A percentile compares a stretch with the other conserved stretches of the same genome.
phyloP scores from a whole-genome alignment of 208 protist genomes.

The Wallacemonas sp. region DNA sequence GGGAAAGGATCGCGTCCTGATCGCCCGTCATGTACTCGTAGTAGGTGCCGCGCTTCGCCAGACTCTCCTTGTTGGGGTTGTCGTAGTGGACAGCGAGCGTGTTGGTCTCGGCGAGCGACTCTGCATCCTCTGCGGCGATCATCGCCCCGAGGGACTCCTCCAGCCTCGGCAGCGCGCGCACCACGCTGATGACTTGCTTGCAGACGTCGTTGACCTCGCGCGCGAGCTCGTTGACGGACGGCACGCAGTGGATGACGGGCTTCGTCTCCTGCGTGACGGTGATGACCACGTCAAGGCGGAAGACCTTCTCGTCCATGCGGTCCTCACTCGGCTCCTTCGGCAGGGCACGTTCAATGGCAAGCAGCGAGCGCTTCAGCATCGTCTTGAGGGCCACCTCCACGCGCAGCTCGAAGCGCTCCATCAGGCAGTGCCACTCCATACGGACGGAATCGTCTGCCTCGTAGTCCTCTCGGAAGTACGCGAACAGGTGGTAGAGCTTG shows the following conservation, averaged over 20 bases:
- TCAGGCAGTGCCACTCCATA: slow-evolving; percentile 91
- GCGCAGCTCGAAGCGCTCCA: slow-evolving; percentile 92
- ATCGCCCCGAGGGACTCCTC: slow-evolving; percentile 70
- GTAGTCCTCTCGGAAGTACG: slow-evolving; percentile 94
- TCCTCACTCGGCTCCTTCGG: slow-evolving; percentile 91
- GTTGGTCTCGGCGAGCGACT: slow-evolving; percentile 58
- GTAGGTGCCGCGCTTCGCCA: slow-evolving; percentile 84
- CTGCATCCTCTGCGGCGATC: slow-evolving; percentile 51
- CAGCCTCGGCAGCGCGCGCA: slow-evolving; percentile 89
- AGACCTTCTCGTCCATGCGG: slow-evolving; percentile 90
- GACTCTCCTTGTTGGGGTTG: slow-evolving; percentile 48
- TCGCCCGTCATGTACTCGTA: slow-evolving; percentile 95
- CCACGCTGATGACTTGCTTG: slow-evolving; percentile 92
- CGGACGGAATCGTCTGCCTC: slow-evolving; percentile 71
- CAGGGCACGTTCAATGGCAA: slow-evolving; percentile 89
- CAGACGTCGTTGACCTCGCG: slow-evolving; percentile 91
- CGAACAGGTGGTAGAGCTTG: slow-evolving; percentile 82
- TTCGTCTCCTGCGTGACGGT: slow-evolving; percentile 67
- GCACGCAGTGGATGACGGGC: slow-evolving; percentile 89
- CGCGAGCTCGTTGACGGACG: slow-evolving; percentile 88
- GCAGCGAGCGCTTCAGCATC: slow-evolving; percentile 95
- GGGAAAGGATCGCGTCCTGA: slow-evolving; percentile 92
- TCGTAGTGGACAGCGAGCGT: slow-evolving; percentile 56
- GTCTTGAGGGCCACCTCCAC: slow-evolving; percentile 94
- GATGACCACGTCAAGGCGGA: slow-evolving; percentile 95